Conservation (phyloP, 2,329 filamentous ascomycete species). For the Ampelomyces quisqualis region DNA sequence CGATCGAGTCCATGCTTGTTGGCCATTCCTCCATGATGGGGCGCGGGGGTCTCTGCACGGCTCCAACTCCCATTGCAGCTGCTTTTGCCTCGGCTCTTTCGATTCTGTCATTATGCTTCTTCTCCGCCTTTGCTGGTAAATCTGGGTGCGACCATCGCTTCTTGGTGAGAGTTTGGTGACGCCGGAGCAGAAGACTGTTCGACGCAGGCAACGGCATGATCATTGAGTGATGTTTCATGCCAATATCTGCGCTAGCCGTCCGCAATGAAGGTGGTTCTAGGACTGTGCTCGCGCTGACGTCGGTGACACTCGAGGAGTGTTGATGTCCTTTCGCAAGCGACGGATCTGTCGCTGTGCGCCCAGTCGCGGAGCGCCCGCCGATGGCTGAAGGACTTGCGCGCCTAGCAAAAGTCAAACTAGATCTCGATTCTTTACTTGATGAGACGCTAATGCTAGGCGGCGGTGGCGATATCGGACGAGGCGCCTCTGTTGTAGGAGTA, state of each 20-base stretch:
- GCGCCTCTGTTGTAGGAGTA: slow-evolving; percentile 12
- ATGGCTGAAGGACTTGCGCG: slow-evolving; percentile 34
- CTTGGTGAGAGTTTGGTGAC: slow-evolving; percentile 36
- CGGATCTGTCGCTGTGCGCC: slow-evolving; percentile 26
- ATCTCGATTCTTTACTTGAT: slow-evolving; percentile 22
- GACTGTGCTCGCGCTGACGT: slow-evolving; percentile 12
- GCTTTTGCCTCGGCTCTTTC: slow-evolving; percentile 26
- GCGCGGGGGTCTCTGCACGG: slow-evolving; percentile 42
- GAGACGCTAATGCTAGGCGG: slow-evolving; percentile 22
- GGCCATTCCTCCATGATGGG: slow-evolving; percentile 69
- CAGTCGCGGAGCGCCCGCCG: slow-evolving; percentile 35
- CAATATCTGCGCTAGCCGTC: slow-evolving; percentile 35
- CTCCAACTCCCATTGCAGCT: slow-evolving; percentile 14
- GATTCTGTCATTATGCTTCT: slow-evolving; percentile 37
- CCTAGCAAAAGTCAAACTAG: slow-evolving; percentile 21
- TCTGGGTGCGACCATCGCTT: slow-evolving; percentile 46
- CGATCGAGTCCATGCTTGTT: slow-evolving; percentile 79
- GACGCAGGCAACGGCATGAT: slow-evolving; percentile 24
- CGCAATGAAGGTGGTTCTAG: slow-evolving; percentile 23
- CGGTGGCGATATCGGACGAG: slow-evolving; percentile 13
- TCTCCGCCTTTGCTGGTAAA: slow-evolving; percentile 42
- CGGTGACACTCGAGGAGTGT: slow-evolving; percentile 30
- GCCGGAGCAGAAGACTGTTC: slow-evolving; percentile 34
- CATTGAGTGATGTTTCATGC: slow-evolving; percentile 32
- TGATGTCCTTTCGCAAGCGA: slow-evolving; percentile 30